phyloP scores from a whole-genome alignment of 2,329 filamentous ascomycete genomes.

The Ophiostoma piceae region DNA sequence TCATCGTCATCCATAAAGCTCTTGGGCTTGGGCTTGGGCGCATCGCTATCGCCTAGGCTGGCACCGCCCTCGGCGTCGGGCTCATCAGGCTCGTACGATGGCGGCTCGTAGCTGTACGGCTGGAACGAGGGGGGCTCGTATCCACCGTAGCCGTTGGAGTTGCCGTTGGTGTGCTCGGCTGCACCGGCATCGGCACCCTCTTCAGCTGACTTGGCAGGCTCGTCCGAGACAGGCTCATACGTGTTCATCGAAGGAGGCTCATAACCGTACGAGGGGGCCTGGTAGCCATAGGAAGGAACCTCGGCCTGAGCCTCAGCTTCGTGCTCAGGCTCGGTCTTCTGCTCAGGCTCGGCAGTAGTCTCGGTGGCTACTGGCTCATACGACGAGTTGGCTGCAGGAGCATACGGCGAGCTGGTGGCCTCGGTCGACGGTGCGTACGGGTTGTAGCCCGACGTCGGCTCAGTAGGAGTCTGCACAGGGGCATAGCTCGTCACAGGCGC shows the following conservation, averaged over 20 bases:
- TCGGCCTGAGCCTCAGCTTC: background rate
- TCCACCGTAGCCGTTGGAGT: constrained; percentile 43
- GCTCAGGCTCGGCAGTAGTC: background rate
- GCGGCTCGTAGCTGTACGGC: constrained; percentile 54
- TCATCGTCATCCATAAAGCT: constrained; percentile 79
- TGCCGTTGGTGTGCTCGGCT: constrained; percentile 39
- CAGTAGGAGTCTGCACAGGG: constrained; percentile 19
- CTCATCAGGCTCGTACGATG: constrained; percentile 47
- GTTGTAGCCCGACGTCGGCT: constrained; percentile 20
- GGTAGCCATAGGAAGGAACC: constrained; percentile 34
- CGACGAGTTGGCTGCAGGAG: constrained; percentile 20
- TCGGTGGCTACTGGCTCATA: constrained; percentile 18
- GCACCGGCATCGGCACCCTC: constrained; percentile 20
- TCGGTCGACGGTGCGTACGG: constrained; percentile 24
- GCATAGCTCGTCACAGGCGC: constrained; percentile 17
- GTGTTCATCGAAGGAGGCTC: constrained; percentile 42
- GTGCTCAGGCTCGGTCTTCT: background rate
- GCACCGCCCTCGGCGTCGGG: constrained; percentile 44
- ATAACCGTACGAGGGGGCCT: constrained; percentile 48
- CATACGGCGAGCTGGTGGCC: constrained; percentile 27
- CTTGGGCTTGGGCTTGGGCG: constrained; percentile 57
- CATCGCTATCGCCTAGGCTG: constrained; percentile 33
- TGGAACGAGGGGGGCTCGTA: constrained; percentile 61
- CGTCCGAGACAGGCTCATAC: constrained; percentile 28
- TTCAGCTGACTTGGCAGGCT: background rate